A percentile compares a stretch with the other conserved stretches of the same genome.
Evolutionary conservation across 768 basidiomycete genomes (phyloP).

Genomic region (Pisolithus microcarpus): DNA sequence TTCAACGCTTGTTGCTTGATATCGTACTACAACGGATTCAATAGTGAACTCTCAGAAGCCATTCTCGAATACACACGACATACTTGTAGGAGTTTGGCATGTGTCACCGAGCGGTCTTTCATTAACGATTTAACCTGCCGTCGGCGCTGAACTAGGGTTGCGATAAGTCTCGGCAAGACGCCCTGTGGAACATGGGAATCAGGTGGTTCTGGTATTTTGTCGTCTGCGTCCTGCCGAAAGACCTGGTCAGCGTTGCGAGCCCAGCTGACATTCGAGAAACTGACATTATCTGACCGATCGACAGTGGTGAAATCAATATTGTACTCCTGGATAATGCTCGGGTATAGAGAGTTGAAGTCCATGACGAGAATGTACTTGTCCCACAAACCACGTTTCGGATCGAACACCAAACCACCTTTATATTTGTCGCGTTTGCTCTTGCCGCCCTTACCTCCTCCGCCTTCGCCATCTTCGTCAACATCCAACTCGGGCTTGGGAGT

Average conservation of each 20-base stretch:
- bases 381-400: constrained; percentile 93
- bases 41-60: background rate
- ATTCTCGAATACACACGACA: constrained; percentile 3
- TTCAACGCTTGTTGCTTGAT: constrained; percentile 97
- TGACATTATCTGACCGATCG: constrained; percentile 56
- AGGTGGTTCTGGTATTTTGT: constrained; percentile 88
- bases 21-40: constrained; percentile 57
- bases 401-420: constrained; percentile 97
- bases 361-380: constrained; percentile 97
- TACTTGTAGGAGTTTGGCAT: constrained; percentile 80
- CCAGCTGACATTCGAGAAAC: constrained; percentile 12
- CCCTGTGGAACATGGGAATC: constrained; percentile 64
- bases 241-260: background rate
- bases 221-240: constrained; percentile 49
- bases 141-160: constrained; percentile 88
- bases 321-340: constrained; percentile 98
- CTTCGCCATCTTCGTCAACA: constrained; percentile 49
- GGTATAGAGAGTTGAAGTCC: constrained; percentile 99
- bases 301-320: constrained; percentile 99
- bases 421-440: constrained; percentile 89
- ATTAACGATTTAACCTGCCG: constrained; percentile 87
- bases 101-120: constrained; percentile 75
- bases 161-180: constrained; percentile 93
- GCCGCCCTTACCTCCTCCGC: constrained; percentile 35
- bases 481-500: constrained; percentile 41